Base-by-base conservation (phyloP, 768 basidiomycete species). In the Lepiota brunneoincarnata region DNA sequence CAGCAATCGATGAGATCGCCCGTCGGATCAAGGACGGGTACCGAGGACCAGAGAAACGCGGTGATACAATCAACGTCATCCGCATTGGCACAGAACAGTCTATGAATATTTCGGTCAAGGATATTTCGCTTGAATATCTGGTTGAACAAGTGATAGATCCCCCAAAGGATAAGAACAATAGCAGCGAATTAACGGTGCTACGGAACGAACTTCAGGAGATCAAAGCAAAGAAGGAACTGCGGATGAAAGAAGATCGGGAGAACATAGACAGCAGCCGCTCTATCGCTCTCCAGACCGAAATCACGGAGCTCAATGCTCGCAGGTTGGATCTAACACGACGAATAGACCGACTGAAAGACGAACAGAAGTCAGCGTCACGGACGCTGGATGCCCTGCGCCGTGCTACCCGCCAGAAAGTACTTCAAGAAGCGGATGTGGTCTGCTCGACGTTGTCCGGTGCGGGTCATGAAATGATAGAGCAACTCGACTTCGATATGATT, bases 1-100 rank as follows among this genome's bases (percentile, higher is more conserved):
- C 97, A 15, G 97, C 97, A 21, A 95, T 99, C 37, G 95, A 99
- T 64, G 97, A 99, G 73, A 86, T 99, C 15, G 91, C 92, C 6
- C 80, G 83, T 61, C 87, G 97, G 37, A 72, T 99, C 44, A 91
- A 89, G 65, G 85, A 89, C 48, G 85, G 89, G n/a, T 81, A 85
- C 42, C 77, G 83, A 51, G 77, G 80, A 23, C 68, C 82, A 20
- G 74, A 78, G 31, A 84, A 82, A 41, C 71, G 71, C 5, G 44
- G 44, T 12, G 52, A 51, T 14, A 12, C 18, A 45, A 70, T 76
- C 9, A 69, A 80, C n/a, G 86, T 98, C 10, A 94, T 98, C 21
- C 88, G 97, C n/a, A 81, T 96, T 49, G 97, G 97, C 21, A 75
- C 84, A 1, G 83, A 87, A 36, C 79, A 80, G 40, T 72, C 86